phyloP scores from a whole-genome alignment of 345 rosid genomes.

The Cardamine occulta region DNA sequence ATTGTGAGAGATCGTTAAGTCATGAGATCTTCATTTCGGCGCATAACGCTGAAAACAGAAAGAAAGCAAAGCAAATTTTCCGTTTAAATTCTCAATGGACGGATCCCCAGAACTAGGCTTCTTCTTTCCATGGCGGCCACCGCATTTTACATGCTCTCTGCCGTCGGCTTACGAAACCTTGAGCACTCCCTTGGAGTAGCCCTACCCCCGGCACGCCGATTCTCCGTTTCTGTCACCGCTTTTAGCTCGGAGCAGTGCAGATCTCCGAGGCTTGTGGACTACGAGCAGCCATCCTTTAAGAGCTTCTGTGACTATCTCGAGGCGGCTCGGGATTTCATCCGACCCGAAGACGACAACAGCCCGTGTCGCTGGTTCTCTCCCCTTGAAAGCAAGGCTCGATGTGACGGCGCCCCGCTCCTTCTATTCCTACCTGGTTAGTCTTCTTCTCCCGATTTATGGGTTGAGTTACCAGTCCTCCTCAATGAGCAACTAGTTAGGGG shows the following conservation, averaged over 20 bases:
- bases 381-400: slow-evolving; percentile 54
- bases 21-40: slow-evolving; percentile 26
- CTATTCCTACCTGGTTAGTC: slow-evolving; percentile 70
- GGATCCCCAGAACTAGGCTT: slow-evolving; percentile 4
- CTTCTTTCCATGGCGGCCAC: slow-evolving; percentile 36
- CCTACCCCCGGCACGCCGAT: slow-evolving; percentile 8
- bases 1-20: too few relatives aligned
- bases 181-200: slow-evolving; percentile 10
- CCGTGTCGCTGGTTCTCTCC: slow-evolving; percentile 85
- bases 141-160: slow-evolving; percentile 26
- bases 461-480: too few relatives aligned
- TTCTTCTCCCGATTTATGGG: not conserved
- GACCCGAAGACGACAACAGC: slow-evolving; percentile 53
- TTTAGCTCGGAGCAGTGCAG: slow-evolving; percentile 16
- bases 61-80: not conserved
- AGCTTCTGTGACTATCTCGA: slow-evolving; percentile 55
- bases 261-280: not conserved
- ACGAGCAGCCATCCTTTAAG: slow-evolving; percentile 36
- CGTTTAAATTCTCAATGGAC: slow-evolving; percentile 18
- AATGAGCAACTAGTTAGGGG: not conserved
- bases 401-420: slow-evolving; percentile 63
- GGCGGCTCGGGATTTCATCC: slow-evolving; percentile 50
- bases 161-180: slow-evolving; percentile 14
- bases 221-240: slow-evolving; percentile 27
- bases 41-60: slow-evolving; percentile 18